These are phyloP conservation scores for Periconia digitata DNA, from an alignment of 2,329 filamentous ascomycete genomes.

Conservation along the genomic window DNA sequence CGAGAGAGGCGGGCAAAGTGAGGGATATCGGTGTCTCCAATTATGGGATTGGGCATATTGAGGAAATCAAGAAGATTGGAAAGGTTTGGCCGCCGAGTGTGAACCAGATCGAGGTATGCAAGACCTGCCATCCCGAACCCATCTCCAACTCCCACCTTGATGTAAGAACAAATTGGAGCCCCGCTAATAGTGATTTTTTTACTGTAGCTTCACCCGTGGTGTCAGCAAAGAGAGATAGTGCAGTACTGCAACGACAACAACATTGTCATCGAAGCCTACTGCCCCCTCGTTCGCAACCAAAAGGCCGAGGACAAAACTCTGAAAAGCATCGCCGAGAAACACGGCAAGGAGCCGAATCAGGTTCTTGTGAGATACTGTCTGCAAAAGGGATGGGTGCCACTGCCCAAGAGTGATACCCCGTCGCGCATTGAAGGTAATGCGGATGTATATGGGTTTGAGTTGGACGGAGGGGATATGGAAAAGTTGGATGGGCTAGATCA, in stretches of 20 bases:
- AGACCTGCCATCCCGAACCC: not conserved
- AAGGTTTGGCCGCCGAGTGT: constrained; percentile 69
- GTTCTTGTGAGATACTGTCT: constrained; percentile 78
- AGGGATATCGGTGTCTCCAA: constrained; percentile 74
- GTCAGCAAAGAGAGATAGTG: constrained; percentile 63
- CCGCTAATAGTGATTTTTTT: not conserved
- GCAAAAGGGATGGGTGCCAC: constrained; percentile 62
- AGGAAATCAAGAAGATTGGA: constrained; percentile 68
- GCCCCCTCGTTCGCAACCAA: constrained; percentile 68
- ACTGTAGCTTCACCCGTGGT: constrained; percentile 75
- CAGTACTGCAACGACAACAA: constrained; percentile 60
- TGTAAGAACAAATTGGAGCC: not conserved
- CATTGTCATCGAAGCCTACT: constrained; percentile 66
- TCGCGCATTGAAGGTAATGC: constrained; percentile 39
- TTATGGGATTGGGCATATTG: constrained; percentile 67
- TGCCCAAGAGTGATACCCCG: constrained; percentile 44
- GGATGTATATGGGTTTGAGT: constrained; percentile 39
- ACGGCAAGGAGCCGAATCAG: constrained; percentile 74
- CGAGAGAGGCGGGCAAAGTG: constrained; percentile 61
- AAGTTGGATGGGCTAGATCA: constrained; percentile 38
- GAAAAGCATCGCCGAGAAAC: constrained; percentile 66
- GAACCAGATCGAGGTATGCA: constrained; percentile 70
- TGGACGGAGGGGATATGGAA: constrained; percentile 39
- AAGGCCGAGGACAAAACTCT: constrained; percentile 70
- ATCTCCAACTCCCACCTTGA: not conserved